Base-by-base conservation (phyloP, 768 basidiomycete genomes). In the Lactifluus subvellereus region DNA sequence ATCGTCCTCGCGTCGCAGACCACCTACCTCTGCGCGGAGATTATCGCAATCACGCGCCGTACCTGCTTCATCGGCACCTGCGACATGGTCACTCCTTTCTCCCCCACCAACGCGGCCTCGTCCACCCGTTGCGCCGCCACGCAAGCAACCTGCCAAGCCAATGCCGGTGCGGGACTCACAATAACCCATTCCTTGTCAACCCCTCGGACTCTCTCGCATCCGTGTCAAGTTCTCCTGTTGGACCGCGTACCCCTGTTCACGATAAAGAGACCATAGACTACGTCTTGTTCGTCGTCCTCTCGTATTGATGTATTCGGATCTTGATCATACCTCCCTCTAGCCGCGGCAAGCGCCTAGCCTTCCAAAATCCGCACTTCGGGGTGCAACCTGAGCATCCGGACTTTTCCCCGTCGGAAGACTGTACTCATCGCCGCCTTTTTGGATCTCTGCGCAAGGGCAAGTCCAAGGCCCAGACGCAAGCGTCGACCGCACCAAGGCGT, bases 91-190 rank as follows among this genome's bases (percentile, higher is more conserved):
- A 22, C 22, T 22, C 22, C 67, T 61, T 48, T 61, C 67, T 9
- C 67, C 67, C 7, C 67, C 67, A 35, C 59, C 67, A 55, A 55
- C 67, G 18, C 64, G 64, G 7, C 60, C 50, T 42, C 64, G 67
- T 42, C 67, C 43, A 7, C 64, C 51, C 8, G 45, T 54, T 27
- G 66, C 66, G 35, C 66, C 66, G 10, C 64, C 64, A 8, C 63
- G 63, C 37, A 65, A 61, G 47, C 50, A 50, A 14, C 20, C 37
- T 4, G 50, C 27, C n/a, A 65, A 62, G 45, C 60, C 22, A 1
- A 22, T 22, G 22, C 22, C 22, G 22, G 22, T 22, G 22, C 22
- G 22, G 22, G 22, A 22, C 22, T 22, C 22, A 22, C 22, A 1
- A 22, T 22, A 22, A 22, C 2, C 22, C 22, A 22, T 22, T 22